A percentile compares a stretch with the other conserved stretches of the same genome.
These are phyloP conservation scores for Agrocybe pediades DNA, from an alignment of 768 basidiomycete species.

Conservation along the genomic window DNA sequence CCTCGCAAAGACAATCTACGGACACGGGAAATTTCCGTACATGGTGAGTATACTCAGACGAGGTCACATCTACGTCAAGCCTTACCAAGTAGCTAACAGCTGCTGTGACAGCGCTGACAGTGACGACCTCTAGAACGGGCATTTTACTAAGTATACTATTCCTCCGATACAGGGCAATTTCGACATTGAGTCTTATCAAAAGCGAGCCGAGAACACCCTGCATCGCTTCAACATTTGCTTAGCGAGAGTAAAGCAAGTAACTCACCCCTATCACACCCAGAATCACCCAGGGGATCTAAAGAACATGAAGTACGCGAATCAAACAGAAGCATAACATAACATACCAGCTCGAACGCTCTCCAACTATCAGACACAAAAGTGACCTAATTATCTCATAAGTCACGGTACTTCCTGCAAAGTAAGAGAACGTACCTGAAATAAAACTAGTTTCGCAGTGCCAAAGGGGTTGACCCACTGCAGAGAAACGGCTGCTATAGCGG, in stretches of 20 bases:
- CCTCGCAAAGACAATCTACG: constrained; percentile 75
- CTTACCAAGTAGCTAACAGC: constrained; percentile 68
- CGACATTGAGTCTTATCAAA: constrained; percentile 66
- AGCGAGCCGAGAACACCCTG: constrained; percentile 69
- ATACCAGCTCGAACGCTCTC: constrained; percentile 73
- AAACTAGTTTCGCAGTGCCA: constrained; percentile 79
- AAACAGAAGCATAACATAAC: constrained; percentile 12
- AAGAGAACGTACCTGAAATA: constrained; percentile 59
- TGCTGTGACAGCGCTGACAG: constrained; percentile 65
- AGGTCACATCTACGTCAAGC: constrained; percentile 2
- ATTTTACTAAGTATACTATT: constrained; percentile 57
- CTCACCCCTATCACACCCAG: constrained; percentile 65
- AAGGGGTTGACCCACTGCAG: constrained; percentile 87
- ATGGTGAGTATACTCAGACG: not conserved
- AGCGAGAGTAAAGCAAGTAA: not conserved
- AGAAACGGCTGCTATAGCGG: constrained; percentile 83
- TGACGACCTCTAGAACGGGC: constrained; percentile 68
- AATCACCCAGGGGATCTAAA: constrained; percentile 69
- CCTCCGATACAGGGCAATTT: constrained; percentile 60
- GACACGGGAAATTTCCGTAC: no score
- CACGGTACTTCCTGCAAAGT: not conserved
- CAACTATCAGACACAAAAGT: constrained; percentile 62
- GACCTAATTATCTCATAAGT: constrained; percentile 37
- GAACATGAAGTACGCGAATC: not conserved
- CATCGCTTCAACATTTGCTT: constrained; percentile 4